Conservation (phyloP, 2,329 filamentous ascomycete genomes). For the Sporothrix brasiliensis region DNA sequence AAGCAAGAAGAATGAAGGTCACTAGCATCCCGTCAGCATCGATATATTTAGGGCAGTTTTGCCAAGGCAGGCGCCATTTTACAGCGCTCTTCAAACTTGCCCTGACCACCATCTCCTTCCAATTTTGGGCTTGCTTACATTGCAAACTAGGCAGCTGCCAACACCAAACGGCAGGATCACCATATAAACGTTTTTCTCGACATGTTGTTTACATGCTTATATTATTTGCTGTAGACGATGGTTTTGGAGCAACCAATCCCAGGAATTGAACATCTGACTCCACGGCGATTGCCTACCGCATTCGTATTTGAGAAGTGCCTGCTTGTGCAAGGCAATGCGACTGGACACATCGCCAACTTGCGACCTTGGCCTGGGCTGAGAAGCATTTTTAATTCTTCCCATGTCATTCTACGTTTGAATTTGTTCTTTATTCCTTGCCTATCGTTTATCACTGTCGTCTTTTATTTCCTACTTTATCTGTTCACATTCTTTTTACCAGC, state of each 20-base stretch:
- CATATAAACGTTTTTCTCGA: not conserved
- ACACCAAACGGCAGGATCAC: not conserved
- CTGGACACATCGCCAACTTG: not conserved
- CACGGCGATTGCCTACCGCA: not conserved
- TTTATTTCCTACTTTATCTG: not conserved
- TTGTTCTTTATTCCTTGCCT: too few relatives aligned
- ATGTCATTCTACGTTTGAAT: not conserved
- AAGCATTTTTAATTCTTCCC: not conserved
- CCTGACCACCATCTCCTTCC: not conserved
- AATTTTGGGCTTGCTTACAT: not conserved
- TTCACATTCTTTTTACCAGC: not conserved
- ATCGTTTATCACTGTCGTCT: too few relatives aligned
- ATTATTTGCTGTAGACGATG: not conserved
- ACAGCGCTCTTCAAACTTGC: not conserved
- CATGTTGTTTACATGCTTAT: too few relatives aligned
- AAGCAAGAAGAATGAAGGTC: not conserved
- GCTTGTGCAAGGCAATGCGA: not conserved
- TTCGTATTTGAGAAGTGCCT: not conserved
- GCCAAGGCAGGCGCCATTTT: not conserved
- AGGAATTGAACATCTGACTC: not conserved
- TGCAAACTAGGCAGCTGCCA: slow-evolving; percentile 13
- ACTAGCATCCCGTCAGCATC: not conserved
- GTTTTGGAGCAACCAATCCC: not conserved
- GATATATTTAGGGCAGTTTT: slow-evolving; percentile 1
- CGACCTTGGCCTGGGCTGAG: not conserved